Evolutionary conservation across 805 yeast species (phyloP), one percentile per base, ranked within the genome.

Genomic region (Teunomyces pallodes): DNA sequence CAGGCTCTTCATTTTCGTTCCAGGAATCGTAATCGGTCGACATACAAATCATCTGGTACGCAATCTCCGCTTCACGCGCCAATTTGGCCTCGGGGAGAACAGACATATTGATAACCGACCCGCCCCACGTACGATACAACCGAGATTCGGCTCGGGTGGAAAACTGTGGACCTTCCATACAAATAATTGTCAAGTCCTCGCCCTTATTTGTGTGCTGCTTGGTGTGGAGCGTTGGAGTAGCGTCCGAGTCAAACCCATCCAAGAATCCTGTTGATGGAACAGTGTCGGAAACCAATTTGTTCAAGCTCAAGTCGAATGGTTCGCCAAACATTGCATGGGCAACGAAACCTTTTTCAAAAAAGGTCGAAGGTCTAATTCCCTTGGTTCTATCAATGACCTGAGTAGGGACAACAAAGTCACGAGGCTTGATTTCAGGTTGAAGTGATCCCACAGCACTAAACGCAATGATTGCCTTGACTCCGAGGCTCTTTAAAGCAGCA

Each of bases 91-190:
- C 99, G n/a, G 99, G 99, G 50, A 94, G 70, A 48, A 90, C 94
- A 45, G 95, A 86, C 99, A 94, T 94, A 75, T 94, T 94, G 67
- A 94, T 94, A 47, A 94, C 95, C 30, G 90, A 82, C 6, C 96
- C 98, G 48, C 96, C 97, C 85, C 94, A 87, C 31, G 87, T 72
- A 52, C 80, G 69, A 75, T 94, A 94, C 70, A 94, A 70, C 64
- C 80, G 80, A 10, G 97, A 90, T 72, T 94, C 99, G 8, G 99
- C 98, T 55, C 99, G 80, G 10, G 99, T 94, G 33, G 95, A 85
- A 69, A 94, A 94, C 43, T 94, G 96, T 3, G 99, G 99, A 38
- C 99, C 99, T 70, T 92, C 99, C 99, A 94, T 94, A 68, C 99
- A 94, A 53, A 94, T 79, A 36, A 94, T 82, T 5, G 95, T 87